A percentile compares a stretch with the other conserved stretches of the same genome.
Evolutionary conservation across 805 yeast genomes (phyloP).

Genomic region (Candida michaelii): DNA sequence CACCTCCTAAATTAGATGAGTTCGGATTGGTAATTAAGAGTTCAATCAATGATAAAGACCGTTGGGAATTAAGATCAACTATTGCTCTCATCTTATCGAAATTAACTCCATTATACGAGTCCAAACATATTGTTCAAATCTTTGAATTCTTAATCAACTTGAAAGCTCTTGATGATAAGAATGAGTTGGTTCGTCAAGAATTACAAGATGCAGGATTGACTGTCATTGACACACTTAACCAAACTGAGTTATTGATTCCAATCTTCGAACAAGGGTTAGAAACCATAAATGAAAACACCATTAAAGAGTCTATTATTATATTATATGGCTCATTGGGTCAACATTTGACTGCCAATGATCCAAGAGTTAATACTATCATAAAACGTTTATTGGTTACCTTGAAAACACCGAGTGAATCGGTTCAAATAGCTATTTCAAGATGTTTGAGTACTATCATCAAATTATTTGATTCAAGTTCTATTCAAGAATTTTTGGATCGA

Average conservation of each 20-base stretch:
- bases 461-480: constrained; percentile 45
- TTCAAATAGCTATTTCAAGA: constrained; percentile 83
- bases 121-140: constrained; percentile 46
- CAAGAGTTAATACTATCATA: constrained; percentile 63
- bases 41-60: constrained; percentile 61
- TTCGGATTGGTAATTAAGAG: constrained; percentile 75
- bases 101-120: constrained; percentile 49
- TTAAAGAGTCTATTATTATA: constrained; percentile 79
- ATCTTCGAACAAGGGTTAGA: constrained; percentile 73
- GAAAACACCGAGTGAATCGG: constrained; percentile 85
- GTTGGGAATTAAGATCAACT: constrained; percentile 86
- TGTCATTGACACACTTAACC: constrained; percentile 64
- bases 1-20: constrained; percentile 73
- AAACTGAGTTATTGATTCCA: constrained; percentile 74
- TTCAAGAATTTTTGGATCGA: constrained; percentile 54
- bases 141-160: constrained; percentile 62
- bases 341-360: constrained; percentile 68
- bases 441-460: constrained; percentile 82
- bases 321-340: constrained; percentile 90
- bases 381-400: constrained; percentile 71
- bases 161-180: constrained; percentile 73
- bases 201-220: constrained; percentile 87
- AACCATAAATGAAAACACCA: constrained; percentile 53
- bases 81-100: constrained; percentile 66
- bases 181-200: constrained; percentile 71